A percentile compares a stretch with the other conserved stretches of the same genome.
Evolutionary conservation across 164 flowering plant genomes (phyloP).

Genomic region (Euptelea pleiosperma): DNA sequence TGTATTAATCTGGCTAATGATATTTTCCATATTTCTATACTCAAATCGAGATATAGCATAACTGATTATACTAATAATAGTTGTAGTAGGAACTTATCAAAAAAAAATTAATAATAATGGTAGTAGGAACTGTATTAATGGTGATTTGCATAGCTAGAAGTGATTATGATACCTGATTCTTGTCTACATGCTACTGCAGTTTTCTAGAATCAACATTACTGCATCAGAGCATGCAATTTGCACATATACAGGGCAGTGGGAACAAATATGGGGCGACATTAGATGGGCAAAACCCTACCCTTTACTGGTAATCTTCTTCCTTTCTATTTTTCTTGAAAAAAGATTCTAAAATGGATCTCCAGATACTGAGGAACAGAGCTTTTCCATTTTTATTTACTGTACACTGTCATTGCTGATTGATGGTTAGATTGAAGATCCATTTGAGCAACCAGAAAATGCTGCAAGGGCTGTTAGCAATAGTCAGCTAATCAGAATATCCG

Average conservation of each 20-base stretch:
- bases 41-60: too few species aligned
- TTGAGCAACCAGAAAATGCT: conserved; percentile 72
- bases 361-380: not conserved
- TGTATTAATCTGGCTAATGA: too few species aligned
- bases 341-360: not conserved
- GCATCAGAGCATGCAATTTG: conserved; percentile 53
- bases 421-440: conserved; percentile 81
- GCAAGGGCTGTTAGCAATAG: conserved; percentile 57
- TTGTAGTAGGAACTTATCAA: too few species aligned
- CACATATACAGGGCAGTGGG: conserved; percentile 61
- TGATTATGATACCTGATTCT: not conserved
- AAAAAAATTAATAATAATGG: too few species aligned
- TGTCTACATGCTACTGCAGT: conserved; percentile 41
- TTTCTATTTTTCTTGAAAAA: conserved; percentile 12
- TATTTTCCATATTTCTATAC: too few species aligned
- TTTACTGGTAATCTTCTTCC: conserved; percentile 46
- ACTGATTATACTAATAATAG: too few species aligned
- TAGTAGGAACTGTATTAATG: not conserved
- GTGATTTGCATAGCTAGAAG: not conserved
- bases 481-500: conserved; percentile 47
- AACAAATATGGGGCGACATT: conserved; percentile 33
- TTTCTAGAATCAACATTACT: conserved; percentile 43
- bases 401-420: not conserved
- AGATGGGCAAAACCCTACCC: conserved; percentile 61
- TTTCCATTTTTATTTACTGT: conserved; percentile 4